These are phyloP conservation scores for Allomyces javanicus DNA, from an alignment of 192 early-diverging fungal genomes.

Conservation along the genomic window DNA sequence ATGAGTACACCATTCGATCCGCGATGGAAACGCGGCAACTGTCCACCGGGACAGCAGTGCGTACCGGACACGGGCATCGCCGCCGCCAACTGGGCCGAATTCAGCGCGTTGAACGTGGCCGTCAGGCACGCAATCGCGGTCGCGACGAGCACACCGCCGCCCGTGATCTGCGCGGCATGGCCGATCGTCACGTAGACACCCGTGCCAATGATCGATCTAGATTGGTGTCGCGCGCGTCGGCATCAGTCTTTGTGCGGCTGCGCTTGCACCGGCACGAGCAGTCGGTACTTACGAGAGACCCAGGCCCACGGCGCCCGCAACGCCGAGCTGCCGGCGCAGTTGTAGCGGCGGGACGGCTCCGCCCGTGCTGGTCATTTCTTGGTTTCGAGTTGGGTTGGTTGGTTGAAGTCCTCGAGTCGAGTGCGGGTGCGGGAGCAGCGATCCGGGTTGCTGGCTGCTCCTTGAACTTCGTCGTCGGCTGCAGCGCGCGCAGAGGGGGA, in stretches of 20 bases:
- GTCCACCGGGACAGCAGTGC: not conserved
- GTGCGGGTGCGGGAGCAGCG: no score
- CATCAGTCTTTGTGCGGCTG: not conserved
- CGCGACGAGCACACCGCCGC: not conserved
- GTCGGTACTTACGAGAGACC: not conserved
- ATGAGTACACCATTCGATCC: no score
- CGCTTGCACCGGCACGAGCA: not conserved
- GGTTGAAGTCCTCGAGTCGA: no score
- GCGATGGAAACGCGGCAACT: no score
- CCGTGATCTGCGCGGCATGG: not conserved
- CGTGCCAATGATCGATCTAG: not conserved
- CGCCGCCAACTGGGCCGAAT: not conserved
- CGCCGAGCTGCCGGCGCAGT: not conserved
- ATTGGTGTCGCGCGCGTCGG: not conserved
- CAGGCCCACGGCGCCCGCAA: not conserved
- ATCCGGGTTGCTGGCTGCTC: no score
- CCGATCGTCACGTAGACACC: not conserved
- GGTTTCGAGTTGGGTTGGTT: no score
- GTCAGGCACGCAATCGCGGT: not conserved
- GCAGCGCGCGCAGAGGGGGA: no score
- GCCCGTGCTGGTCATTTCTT: no score
- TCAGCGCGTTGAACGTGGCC: not conserved
- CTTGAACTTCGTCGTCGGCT: no score
- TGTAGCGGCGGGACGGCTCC: no score
- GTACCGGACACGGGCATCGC: not conserved